These are phyloP conservation scores for Remersonia thermophila DNA, from an alignment of 2,329 filamentous ascomycete species.

Conservation along the genomic window DNA sequence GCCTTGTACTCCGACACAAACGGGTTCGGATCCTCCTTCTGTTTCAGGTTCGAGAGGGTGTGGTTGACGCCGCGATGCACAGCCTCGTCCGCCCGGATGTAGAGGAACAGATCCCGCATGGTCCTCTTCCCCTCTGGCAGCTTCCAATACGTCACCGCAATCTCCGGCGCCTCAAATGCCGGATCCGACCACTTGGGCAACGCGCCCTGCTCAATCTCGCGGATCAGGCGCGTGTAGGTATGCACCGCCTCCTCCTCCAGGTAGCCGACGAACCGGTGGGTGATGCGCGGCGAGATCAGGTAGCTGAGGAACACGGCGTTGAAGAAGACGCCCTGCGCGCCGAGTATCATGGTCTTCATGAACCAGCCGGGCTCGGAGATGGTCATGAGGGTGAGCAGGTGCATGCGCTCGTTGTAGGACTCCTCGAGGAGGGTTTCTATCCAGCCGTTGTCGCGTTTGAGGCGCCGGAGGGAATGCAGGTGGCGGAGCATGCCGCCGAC, in stretches of 20 bases:
- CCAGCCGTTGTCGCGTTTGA: constrained; percentile 93
- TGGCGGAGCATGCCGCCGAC: constrained; percentile 91
- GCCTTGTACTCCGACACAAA: constrained; percentile 78
- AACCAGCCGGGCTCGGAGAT: constrained; percentile 71
- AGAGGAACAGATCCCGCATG: constrained; percentile 78
- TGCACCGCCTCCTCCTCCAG: constrained; percentile 94
- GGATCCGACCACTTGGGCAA: constrained; percentile 66
- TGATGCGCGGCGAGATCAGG: constrained; percentile 72
- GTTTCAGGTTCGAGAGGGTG: constrained; percentile 78
- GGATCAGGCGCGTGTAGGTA: constrained; percentile 82
- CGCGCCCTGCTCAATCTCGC: constrained; percentile 74
- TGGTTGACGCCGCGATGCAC: constrained; percentile 93
- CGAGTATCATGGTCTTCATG: constrained; percentile 81
- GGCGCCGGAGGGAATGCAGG: constrained; percentile 65
- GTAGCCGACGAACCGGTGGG: constrained; percentile 92
- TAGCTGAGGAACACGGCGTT: constrained; percentile 87
- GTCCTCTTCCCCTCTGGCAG: constrained; percentile 75
- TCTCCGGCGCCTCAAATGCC: constrained; percentile 67
- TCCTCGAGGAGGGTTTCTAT: constrained; percentile 88
- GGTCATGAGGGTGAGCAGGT: constrained; percentile 73
- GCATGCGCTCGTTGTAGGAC: constrained; percentile 89
- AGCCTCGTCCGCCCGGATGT: constrained; percentile 63
- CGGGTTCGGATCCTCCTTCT: constrained; percentile 80
- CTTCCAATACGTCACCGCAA: constrained; percentile 84
- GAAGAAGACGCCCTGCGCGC: constrained; percentile 92